Evolutionary conservation across 495 filamentous ascomycete species (phyloP).

Genomic region (Patellaria atrata): DNA sequence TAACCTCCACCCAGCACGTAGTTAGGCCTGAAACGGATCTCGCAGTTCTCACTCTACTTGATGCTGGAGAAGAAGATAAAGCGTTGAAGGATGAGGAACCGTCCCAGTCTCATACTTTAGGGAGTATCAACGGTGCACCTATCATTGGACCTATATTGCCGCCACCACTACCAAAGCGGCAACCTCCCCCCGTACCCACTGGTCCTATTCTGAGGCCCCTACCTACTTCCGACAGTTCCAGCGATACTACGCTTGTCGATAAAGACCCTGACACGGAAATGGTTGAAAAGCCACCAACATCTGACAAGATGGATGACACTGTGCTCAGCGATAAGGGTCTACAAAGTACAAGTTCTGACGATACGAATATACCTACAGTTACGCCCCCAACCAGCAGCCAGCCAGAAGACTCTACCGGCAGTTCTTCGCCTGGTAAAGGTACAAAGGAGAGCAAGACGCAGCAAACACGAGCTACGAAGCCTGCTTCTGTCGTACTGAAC

Average conservation of each 20-base stretch:
- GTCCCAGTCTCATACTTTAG: constrained; percentile 42
- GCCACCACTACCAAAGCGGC: too few relatives aligned
- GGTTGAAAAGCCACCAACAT: neutral
- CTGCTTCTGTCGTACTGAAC: too few relatives aligned
- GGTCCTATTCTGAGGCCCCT: neutral
- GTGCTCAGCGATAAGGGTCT: too few relatives aligned
- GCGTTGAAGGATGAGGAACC: constrained; percentile 21
- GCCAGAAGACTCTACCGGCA: too few relatives aligned
- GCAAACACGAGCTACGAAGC: too few relatives aligned
- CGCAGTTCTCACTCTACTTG: constrained; percentile 65
- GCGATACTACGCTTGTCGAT: constrained; percentile 3
- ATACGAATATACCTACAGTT: too few relatives aligned
- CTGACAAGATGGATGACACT: too few relatives aligned
- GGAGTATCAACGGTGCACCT: constrained; percentile 38
- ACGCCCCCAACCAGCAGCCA: too few relatives aligned
- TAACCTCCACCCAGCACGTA: constrained; percentile 34
- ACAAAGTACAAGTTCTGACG: neutral
- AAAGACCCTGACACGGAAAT: neutral
- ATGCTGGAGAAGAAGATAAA: constrained; percentile 38
- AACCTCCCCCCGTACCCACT: neutral
- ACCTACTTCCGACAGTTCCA: neutral
- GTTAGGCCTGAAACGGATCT: constrained; percentile 63
- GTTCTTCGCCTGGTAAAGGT: too few relatives aligned
- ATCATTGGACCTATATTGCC: constrained; percentile 40
- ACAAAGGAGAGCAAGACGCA: too few relatives aligned